Percentiles rank a stretch among this genome's conserved stretches.
Conservation (phyloP, 352 stramenopile genomes). For the Globisporangium okanoganense region DNA sequence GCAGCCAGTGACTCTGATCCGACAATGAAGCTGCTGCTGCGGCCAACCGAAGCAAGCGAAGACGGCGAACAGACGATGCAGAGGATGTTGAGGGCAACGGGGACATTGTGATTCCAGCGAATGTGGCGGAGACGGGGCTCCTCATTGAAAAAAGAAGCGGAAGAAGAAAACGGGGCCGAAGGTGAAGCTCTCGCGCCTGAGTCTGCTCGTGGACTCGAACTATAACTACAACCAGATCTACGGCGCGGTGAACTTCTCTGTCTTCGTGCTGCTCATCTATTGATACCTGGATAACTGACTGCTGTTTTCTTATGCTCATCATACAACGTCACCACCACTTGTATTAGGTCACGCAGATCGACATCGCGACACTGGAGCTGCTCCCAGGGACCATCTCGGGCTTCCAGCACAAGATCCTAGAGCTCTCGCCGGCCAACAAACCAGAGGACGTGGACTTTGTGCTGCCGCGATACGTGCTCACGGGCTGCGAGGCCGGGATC, state of each 20-base stretch:
- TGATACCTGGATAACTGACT: no score
- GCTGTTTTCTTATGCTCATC: neutral
- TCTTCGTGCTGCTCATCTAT: no score
- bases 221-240: neutral
- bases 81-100: neutral
- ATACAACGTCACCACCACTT: neutral
- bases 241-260: neutral
- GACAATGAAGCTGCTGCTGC: neutral
- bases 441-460: conserved; percentile 2
- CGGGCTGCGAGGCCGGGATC: neutral
- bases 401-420: neutral
- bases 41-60: neutral
- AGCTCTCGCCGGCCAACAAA: neutral
- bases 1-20: neutral
- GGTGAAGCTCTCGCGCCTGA: neutral
- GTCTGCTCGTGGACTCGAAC: neutral
- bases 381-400: neutral
- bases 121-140: neutral
- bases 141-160: neutral
- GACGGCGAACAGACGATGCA: neutral
- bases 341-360: neutral
- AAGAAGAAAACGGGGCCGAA: neutral
- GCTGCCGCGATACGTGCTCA: neutral
- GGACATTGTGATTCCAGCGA: neutral
- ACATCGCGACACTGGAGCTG: neutral